Conservation (phyloP, 2,329 filamentous ascomycete genomes). For the Aspergillus phoenicis region DNA sequence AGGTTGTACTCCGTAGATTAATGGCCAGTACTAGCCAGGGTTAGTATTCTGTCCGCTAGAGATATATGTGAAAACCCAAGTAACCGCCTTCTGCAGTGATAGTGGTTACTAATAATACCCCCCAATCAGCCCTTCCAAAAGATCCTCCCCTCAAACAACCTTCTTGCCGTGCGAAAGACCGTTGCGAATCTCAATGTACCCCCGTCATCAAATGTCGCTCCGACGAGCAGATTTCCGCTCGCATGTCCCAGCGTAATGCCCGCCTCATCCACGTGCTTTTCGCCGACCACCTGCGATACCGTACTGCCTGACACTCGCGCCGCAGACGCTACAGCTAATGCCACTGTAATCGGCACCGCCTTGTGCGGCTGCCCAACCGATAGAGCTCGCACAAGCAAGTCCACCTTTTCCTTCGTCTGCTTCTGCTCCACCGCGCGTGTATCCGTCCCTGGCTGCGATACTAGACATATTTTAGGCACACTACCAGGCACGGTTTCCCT, state of each 20-base stretch:
- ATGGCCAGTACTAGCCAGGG: no score
- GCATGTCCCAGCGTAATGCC: constrained; percentile 50
- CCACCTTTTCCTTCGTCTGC: constrained; percentile 27
- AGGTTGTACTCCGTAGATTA: no score
- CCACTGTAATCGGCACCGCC: constrained; percentile 59
- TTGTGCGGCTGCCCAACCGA: constrained; percentile 61
- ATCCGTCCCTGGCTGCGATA: constrained; percentile 38
- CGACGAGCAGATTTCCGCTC: constrained; percentile 50
- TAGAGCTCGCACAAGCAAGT: constrained; percentile 50
- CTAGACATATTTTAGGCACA: constrained; percentile 65
- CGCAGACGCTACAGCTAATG: constrained; percentile 54
- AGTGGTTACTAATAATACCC: no score
- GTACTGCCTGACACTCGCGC: constrained; percentile 48
- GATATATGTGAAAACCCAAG: no score
- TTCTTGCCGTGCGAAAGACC: constrained; percentile 52
- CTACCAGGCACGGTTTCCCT: constrained; percentile 53
- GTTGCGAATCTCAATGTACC: constrained; percentile 44
- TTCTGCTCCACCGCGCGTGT: not conserved
- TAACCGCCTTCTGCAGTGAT: not conserved
- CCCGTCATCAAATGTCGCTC: constrained; percentile 41
- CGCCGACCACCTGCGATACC: constrained; percentile 36
- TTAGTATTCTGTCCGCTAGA: no score
- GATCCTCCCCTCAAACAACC: constrained; percentile 52
- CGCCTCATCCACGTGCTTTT: constrained; percentile 30
- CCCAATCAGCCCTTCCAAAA: constrained; percentile 37